Base-by-base conservation (phyloP, 2,329 filamentous ascomycete species). In the Tolypocladium sp. region DNA sequence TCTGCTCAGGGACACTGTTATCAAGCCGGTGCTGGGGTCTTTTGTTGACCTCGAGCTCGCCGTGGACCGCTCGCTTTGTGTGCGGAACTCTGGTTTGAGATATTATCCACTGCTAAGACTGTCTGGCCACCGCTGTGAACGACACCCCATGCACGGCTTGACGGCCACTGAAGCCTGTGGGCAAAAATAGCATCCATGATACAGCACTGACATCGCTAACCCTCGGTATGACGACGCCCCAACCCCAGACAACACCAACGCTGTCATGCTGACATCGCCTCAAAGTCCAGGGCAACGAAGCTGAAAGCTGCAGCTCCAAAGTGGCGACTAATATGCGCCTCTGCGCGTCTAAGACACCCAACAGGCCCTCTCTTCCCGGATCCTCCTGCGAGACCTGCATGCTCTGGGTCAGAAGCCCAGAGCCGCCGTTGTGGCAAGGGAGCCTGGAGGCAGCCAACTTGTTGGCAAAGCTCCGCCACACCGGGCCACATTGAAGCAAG, bases 401-500 rank as follows among this genome's bases (percentile, higher is more conserved):
- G 42, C 30, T 30, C 51, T 60, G 60, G 58, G 55, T 59, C 58
- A 30, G 53, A 35, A 61, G 63, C 64, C 57, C 57, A 30, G 53
- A 33, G 60, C 61, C 65, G 59, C 58, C 22, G 63, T 62, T 64
- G 67, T 66, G 63, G 63, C 64, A 58, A 64, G 61, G 59, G 57
- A 55, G 41, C 46, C 25, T 40, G 55, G 63, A 64, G 63, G 61
- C 58, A 63, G 57, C 63, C 58, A 42, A 33, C 57, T 41, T 37
- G 58, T 25, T 52, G 55, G 56, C 61, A 56, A 35, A 49, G 68
- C 75, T 76, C 70, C 73, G 74, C 75, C 75, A 76, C 74, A 70
- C 58, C 37, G 52, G 59, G 60, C 61, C 58, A 61, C 61, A 63
- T 37, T 40, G 46, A 57, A 64, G 58, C 56, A 56, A 63, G 56